Percentiles rank a stretch among this genome's conserved stretches.
These are phyloP conservation scores for Sapria himalayana DNA, from an alignment of 345 rosid species.

Conservation along the genomic window DNA sequence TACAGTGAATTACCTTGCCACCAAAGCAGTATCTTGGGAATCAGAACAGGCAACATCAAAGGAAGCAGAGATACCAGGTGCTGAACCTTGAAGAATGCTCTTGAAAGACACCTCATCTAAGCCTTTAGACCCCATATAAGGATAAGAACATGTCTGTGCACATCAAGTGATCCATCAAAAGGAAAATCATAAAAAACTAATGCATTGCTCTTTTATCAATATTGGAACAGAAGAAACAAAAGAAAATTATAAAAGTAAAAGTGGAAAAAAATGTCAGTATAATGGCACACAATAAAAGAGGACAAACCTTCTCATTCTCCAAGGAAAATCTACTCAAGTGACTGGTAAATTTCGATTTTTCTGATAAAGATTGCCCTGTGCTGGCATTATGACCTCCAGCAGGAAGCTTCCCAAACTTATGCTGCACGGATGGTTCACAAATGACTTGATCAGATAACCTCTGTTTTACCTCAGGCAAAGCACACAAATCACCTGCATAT, in stretches of 20 bases:
- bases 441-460: conserved; percentile 21
- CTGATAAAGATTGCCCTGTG: conserved; percentile 21
- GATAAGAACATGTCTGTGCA: no score
- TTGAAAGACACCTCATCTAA: conserved; percentile 16
- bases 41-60: conserved; percentile 4
- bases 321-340: conserved; percentile 18
- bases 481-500: conserved; percentile 22
- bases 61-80: conserved; percentile 21
- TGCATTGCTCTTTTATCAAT: no score
- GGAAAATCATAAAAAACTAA: no score
- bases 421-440: conserved; percentile 24
- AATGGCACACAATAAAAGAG: background rate
- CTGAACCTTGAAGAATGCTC: conserved; percentile 19
- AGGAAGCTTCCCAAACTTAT: conserved; percentile 86
- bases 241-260: background rate
- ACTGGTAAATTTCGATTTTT: conserved; percentile 20
- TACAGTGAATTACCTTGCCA: background rate
- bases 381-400: conserved; percentile 60
- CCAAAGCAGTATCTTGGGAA: background rate
- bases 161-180: no score
- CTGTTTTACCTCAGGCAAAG: conserved; percentile 25
- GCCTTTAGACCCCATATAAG: no score
- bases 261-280: background rate
- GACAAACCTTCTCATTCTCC: conserved; percentile 29
- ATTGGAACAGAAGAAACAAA: background rate